These are phyloP conservation scores for Paecilomyces sp. DNA, from an alignment of 2,329 filamentous ascomycete genomes.

Conservation along the genomic window DNA sequence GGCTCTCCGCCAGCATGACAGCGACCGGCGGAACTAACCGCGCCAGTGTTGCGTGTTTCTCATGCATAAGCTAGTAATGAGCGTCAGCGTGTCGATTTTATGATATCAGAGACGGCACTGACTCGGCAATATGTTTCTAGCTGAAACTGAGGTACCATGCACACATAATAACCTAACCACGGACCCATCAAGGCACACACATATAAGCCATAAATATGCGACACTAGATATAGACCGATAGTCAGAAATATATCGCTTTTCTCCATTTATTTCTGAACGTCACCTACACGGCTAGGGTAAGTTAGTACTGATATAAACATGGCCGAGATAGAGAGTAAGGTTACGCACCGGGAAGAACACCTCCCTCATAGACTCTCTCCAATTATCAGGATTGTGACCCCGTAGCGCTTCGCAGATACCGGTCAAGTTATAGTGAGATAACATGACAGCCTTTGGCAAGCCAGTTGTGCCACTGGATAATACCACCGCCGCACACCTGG, in stretches of 20 bases:
- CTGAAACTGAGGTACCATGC: constrained; percentile 9
- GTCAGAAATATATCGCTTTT: too few relatives aligned
- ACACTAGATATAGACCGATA: background rate
- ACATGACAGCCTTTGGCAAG: constrained; percentile 8
- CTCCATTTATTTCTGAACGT: background rate
- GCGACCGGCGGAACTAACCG: constrained; percentile 8
- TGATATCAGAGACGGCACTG: background rate
- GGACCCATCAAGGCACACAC: constrained; percentile 7
- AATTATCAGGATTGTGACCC: constrained; percentile 8
- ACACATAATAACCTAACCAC: constrained; percentile 11
- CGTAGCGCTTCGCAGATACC: constrained; percentile 5
- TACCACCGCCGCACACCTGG: constrained; percentile 7
- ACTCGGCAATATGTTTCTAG: constrained; percentile 8
- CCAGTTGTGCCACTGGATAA: constrained; percentile 10
- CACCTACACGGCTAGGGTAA: background rate
- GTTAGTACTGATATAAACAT: background rate
- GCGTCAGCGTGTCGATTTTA: too few relatives aligned
- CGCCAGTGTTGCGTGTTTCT: constrained; percentile 6
- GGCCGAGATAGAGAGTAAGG: background rate
- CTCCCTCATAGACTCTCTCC: constrained; percentile 7
- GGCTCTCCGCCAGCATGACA: constrained; percentile 4
- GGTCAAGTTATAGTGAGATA: constrained; percentile 9
- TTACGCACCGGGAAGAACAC: constrained; percentile 7
- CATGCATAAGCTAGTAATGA: constrained; percentile 1
- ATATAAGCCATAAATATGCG: constrained; percentile 11